Conservation (phyloP, 805 yeast species). For the Wickerhamomyces tratensis region DNA sequence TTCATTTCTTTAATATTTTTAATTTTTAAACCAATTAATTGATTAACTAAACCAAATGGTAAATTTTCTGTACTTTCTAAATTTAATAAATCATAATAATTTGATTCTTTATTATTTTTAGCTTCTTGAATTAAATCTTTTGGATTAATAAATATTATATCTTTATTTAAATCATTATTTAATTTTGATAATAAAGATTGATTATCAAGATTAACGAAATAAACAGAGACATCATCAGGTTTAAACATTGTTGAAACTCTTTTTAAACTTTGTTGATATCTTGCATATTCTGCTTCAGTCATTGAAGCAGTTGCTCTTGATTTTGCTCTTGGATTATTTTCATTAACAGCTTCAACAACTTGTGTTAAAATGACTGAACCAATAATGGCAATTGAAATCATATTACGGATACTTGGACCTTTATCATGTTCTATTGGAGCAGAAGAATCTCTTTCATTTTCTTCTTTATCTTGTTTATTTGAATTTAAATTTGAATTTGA, state of each 20-base stretch:
- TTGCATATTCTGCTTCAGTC: slow-evolving; percentile 31
- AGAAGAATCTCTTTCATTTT: too few species aligned
- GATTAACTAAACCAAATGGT: slow-evolving; percentile 26
- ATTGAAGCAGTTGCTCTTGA: slow-evolving; percentile 21
- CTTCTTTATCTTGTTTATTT: slow-evolving; percentile 1
- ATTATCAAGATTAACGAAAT: slow-evolving; percentile 23
- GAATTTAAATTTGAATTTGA: too few species aligned
- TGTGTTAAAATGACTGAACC: slow-evolving; percentile 34
- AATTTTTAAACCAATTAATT: slow-evolving; percentile 22
- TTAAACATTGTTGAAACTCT: slow-evolving; percentile 36
- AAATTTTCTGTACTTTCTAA: slow-evolving; percentile 17
- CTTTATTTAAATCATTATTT: neutral
- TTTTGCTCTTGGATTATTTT: slow-evolving; percentile 22
- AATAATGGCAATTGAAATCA: slow-evolving; percentile 31
- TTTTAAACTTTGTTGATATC: slow-evolving; percentile 36
- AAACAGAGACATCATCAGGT: slow-evolving; percentile 30
- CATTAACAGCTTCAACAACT: slow-evolving; percentile 26
- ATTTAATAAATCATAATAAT: slow-evolving; percentile 43
- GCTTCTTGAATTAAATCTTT: slow-evolving; percentile 35
- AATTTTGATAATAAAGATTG: slow-evolving; percentile 12
- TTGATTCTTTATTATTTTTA: slow-evolving; percentile 30
- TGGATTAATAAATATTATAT: slow-evolving; percentile 38
- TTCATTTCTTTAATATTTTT: slow-evolving; percentile 6
- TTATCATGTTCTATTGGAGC: slow-evolving; percentile 5
- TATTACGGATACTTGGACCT: slow-evolving; percentile 29